Evolutionary conservation across 2,329 filamentous ascomycete genomes (phyloP), one percentile per base, ranked within the genome.

Genomic region (Fusarium beomiforme): DNA sequence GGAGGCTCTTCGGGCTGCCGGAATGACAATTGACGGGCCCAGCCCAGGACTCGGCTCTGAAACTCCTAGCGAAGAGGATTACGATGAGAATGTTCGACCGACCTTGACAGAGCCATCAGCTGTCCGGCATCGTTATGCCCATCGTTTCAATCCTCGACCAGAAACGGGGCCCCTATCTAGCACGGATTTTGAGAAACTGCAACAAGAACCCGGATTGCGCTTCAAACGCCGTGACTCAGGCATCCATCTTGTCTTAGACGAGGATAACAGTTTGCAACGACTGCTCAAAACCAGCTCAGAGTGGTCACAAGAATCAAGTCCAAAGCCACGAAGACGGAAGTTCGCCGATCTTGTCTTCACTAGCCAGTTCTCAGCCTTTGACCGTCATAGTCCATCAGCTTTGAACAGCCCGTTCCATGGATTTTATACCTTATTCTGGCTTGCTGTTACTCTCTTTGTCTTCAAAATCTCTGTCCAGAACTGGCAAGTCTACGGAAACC

Each of bases 391-490:
- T 75, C 85, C 86, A 8, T 82, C 83, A 2, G 87, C 88, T 4
- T 86, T 87, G 6, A 89, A 90, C 50, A 93, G 90, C 43, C 90
- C 90, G 0, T 95, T 94, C 74, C 89, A 92, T 77, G 93, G 93
- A 33, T 95, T 95, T 82, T 94, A 93, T 76, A 92, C 90, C 0
- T 83, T 95, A 1, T 94, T 94, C 79, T 95, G 93, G 92, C 86
- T 94, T 49, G 86, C 86, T 12, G 89, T 93, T 68, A 86, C 87
- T 10, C 78, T 94, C 44, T 86, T 92, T 72, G 87, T 94, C 63
- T 75, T 92, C 36, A 90, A 90, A 76, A 89, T 93, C 50, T 90
- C 87, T 0, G 88, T 88, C 34, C 85, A 88, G 42, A 95, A 94
- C 75, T 94, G 89, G 85, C 85, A 85, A 67, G 83, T 84, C n/a